phyloP scores from a whole-genome alignment of 345 rosid species.

The Stellera chamaejasme region DNA sequence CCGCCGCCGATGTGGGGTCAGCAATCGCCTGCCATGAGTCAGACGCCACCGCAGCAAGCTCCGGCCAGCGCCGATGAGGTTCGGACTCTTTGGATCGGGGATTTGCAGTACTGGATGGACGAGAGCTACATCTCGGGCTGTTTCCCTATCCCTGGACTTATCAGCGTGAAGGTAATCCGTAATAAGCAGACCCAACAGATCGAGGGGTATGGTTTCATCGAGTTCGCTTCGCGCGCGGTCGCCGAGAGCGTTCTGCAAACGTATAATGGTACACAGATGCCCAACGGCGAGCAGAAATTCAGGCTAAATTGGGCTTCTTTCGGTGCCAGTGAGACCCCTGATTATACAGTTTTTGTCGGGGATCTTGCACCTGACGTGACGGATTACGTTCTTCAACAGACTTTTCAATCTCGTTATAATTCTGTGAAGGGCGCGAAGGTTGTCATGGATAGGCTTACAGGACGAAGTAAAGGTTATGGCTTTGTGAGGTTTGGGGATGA shows the following conservation, averaged over 20 bases:
- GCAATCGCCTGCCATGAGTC: constrained; percentile 18
- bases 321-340: constrained; percentile 72
- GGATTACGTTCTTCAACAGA: constrained; percentile 77
- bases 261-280: constrained; percentile 63
- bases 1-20: constrained; percentile 60
- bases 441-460: constrained; percentile 83
- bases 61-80: constrained; percentile 56
- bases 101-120: constrained; percentile 95
- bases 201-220: constrained; percentile 85
- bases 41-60: constrained; percentile 19
- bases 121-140: constrained; percentile 50
- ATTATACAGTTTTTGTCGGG: constrained; percentile 77
- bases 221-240: constrained; percentile 55
- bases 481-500: constrained; percentile 87
- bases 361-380: constrained; percentile 95
- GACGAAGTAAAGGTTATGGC: constrained; percentile 85
- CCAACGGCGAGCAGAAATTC: constrained; percentile 60
- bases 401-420: constrained; percentile 57
- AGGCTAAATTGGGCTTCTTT: constrained; percentile 82
- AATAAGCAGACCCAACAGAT: constrained; percentile 65
- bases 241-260: constrained; percentile 78
- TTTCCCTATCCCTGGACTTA: constrained; percentile 62
- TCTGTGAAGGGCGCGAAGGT: constrained; percentile 84
- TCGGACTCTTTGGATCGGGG: constrained; percentile 96
- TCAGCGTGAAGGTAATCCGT: constrained; percentile 59